These are phyloP conservation scores for Talaromyces proteolyticus DNA, from an alignment of 495 filamentous ascomycete genomes.

Conservation along the genomic window DNA sequence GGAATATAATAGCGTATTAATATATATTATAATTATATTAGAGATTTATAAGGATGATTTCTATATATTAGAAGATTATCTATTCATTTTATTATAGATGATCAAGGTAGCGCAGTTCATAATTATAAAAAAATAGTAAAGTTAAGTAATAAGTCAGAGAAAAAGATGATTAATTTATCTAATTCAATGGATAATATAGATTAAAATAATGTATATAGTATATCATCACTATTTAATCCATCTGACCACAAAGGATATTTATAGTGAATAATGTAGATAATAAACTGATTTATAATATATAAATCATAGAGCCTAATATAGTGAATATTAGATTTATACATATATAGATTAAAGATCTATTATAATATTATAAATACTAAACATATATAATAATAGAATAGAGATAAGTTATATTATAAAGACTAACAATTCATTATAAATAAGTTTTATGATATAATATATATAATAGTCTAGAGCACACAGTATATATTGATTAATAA, in stretches of 20 bases:
- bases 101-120: no score
- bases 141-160: no score
- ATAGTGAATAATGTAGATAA: constrained; percentile 3
- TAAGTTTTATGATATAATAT: constrained; percentile 6
- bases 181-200: no score
- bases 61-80: no score
- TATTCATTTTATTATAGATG: no score
- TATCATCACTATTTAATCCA: no score
- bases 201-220: no score
- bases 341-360: constrained; percentile 24
- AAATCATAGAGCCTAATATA: constrained; percentile 8
- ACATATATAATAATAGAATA: constrained; percentile 5
- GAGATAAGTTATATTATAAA: constrained; percentile 8
- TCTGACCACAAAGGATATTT: neutral
- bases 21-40: no score
- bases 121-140: no score
- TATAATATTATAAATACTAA: constrained; percentile 15
- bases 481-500: neutral
- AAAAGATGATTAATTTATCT: no score
- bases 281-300: constrained; percentile 8
- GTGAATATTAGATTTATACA: constrained; percentile 19
- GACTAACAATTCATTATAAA: constrained; percentile 9
- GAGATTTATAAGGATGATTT: no score
- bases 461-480: neutral
- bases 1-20: no score